Base-by-base conservation (phyloP, 441 rosid genomes). In the Isatis lusitanica region DNA sequence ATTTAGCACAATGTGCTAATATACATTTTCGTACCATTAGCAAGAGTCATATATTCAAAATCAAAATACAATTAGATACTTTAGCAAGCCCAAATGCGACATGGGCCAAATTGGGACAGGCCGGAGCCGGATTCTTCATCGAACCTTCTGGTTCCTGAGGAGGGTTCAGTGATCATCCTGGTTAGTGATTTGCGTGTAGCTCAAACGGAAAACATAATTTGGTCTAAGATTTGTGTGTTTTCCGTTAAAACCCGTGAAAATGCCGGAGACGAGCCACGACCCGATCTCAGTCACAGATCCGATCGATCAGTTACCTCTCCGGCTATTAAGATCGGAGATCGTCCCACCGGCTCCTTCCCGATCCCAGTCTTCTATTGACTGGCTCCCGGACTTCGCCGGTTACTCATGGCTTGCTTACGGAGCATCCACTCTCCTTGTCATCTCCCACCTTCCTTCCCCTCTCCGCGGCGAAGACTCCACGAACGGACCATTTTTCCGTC, bases 391-490 rank as follows among this genome's bases (percentile, higher is more conserved):
- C 70, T 88, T 88, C 65, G 82, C 85, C 36, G 96, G 98, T 70
- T 82, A 88, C 89, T 85, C 99, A 83, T 94, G 99, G 98, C 85
- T 89, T 44, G 97, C 97, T 11, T 94, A 89, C 73, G 97, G 96
- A 24, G 97, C 98, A 12, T 94, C 98, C 73, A 86, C 98, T 67
- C 93, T 94, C 64, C 80, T 92, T 12, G 92, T 90, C 55, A 85
- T 94, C 78, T 88, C 98, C 43, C 99, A 94, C 84, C 78, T 94
- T 33, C 98, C 99, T 74, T 90, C 97, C 13, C 92, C 97, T 48
- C 87, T 87, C 66, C 90, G 89, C 74, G 77, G 74, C 65, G 85
- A 86, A 18, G 90, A 94, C 69, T 28, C 78, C 66, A 66, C 78
- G 17, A 74, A 83, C 73, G 97, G 88, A 33, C 91, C 99, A 9